These are phyloP conservation scores for Aspergillus egyptiacus DNA, from an alignment of 495 filamentous ascomycete species.

Conservation along the genomic window DNA sequence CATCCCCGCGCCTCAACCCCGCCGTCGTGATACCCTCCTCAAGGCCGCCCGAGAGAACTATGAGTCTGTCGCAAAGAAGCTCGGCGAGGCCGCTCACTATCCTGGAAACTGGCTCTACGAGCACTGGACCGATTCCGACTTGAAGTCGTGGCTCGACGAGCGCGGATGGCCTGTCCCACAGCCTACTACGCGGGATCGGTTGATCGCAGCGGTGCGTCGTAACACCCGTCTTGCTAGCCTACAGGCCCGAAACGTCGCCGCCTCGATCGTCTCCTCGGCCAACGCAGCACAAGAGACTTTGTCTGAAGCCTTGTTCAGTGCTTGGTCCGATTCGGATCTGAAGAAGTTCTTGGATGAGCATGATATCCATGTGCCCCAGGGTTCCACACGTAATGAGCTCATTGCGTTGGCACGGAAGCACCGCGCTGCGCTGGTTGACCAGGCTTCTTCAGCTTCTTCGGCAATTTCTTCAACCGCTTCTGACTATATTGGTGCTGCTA, in stretches of 20 bases:
- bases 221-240: slow-evolving; percentile 77
- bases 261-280: slow-evolving; percentile 60
- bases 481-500: slow-evolving; percentile 71
- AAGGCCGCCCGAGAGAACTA: slow-evolving; percentile 75
- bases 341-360: slow-evolving; percentile 77
- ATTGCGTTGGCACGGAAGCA: slow-evolving; percentile 87
- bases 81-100: slow-evolving; percentile 72
- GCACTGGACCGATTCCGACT: slow-evolving; percentile 72
- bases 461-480: slow-evolving; percentile 41
- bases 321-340: slow-evolving; percentile 78
- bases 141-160: slow-evolving; percentile 82
- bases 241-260: slow-evolving; percentile 51
- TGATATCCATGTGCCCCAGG: slow-evolving; percentile 77
- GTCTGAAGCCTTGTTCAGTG: slow-evolving; percentile 76
- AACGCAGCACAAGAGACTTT: slow-evolving; percentile 62
- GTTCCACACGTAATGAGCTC: slow-evolving; percentile 83
- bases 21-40: slow-evolving; percentile 76
- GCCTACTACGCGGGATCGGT: slow-evolving; percentile 75
- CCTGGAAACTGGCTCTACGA: slow-evolving; percentile 96
- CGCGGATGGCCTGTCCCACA: slow-evolving; percentile 86
- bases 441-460: slow-evolving; percentile 34
- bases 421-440: slow-evolving; percentile 64
- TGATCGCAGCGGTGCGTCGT: slow-evolving; percentile 84
- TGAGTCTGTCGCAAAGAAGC: slow-evolving; percentile 73
- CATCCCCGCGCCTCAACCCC: slow-evolving; percentile 75